These are phyloP conservation scores for Fusarium devonianum DNA, from an alignment of 2,329 filamentous ascomycete species.

Conservation along the genomic window DNA sequence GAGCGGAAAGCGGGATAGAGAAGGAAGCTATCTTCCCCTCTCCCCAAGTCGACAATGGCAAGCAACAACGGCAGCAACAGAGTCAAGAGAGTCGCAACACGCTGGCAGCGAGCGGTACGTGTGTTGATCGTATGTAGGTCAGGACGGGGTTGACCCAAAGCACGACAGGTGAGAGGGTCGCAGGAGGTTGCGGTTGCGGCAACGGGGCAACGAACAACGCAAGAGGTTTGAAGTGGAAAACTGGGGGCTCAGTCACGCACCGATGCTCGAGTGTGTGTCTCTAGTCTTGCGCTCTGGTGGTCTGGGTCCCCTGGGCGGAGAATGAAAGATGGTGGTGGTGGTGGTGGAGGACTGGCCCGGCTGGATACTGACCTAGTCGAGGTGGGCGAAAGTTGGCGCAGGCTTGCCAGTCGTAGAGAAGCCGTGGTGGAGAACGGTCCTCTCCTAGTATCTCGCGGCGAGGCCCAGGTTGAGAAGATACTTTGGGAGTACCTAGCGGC, in stretches of 20 bases:
- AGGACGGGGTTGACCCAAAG: constrained; percentile 20
- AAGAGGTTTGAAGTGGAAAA: constrained; percentile 32
- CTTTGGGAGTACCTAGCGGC: constrained; percentile 17
- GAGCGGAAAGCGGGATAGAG: constrained; percentile 22
- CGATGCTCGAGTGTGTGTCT: constrained; percentile 19
- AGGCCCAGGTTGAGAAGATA: background rate
- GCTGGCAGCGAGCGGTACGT: constrained; percentile 19
- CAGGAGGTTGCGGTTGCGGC: constrained; percentile 24
- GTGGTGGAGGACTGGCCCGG: constrained; percentile 30
- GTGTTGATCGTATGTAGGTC: constrained; percentile 26
- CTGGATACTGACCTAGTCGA: constrained; percentile 24
- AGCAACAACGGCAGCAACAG: constrained; percentile 16
- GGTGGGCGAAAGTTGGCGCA: constrained; percentile 37
- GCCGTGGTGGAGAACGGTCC: constrained; percentile 12
- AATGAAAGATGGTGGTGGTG: constrained; percentile 34
- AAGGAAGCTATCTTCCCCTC: constrained; percentile 26
- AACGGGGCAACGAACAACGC: constrained; percentile 32
- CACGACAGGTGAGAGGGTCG: constrained; percentile 22
- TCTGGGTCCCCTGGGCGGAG: constrained; percentile 29
- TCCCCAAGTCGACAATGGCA: constrained; percentile 23
- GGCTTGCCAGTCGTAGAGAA: constrained; percentile 18
- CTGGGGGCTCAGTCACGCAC: constrained; percentile 34
- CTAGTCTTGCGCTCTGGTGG: constrained; percentile 23
- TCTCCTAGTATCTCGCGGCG: background rate
- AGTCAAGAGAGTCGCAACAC: constrained; percentile 8